These are phyloP conservation scores for Solanum paucissectum DNA, from an alignment of 257 asterid species.

Conservation along the genomic window DNA sequence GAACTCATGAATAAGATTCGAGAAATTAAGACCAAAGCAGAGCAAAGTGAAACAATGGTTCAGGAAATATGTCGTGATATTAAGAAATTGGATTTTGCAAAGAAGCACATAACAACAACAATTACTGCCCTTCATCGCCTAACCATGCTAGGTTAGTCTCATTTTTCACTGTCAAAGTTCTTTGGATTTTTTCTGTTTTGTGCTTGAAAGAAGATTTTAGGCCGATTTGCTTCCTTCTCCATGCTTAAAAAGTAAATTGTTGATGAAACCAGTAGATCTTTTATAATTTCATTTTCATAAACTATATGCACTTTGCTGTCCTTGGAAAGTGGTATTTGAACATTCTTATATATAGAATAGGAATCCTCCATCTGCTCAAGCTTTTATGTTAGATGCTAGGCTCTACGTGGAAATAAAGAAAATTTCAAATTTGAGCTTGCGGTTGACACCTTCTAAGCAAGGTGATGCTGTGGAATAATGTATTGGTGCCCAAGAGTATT, in stretches of 20 bases:
- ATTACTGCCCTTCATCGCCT: constrained; percentile 99
- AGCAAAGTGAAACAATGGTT: constrained; percentile 99
- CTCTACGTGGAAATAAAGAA: background rate
- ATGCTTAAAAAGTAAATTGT: background rate
- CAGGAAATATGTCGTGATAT: constrained; percentile 99
- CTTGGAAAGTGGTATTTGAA: background rate
- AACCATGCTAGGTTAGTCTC: constrained; percentile 85
- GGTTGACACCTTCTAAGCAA: background rate
- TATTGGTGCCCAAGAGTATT: background rate
- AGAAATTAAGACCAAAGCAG: constrained; percentile 95
- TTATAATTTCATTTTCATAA: background rate
- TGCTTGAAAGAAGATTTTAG: background rate
- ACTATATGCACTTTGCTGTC: background rate
- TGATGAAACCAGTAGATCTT: background rate
- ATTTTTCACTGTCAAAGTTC: constrained; percentile 11
- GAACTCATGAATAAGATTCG: constrained; percentile 93
- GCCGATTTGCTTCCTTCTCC: background rate
- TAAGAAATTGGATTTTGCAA: constrained; percentile 96
- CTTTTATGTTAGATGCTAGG: background rate
- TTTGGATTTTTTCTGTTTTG: background rate
- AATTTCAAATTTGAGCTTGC: background rate
- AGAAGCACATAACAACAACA: constrained; percentile 93
- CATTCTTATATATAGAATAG: background rate
- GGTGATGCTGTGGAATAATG: background rate
- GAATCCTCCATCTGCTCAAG: background rate